Evolutionary conservation across 2,329 filamentous ascomycete species (phyloP).

Genomic region (Nemania serpens): DNA sequence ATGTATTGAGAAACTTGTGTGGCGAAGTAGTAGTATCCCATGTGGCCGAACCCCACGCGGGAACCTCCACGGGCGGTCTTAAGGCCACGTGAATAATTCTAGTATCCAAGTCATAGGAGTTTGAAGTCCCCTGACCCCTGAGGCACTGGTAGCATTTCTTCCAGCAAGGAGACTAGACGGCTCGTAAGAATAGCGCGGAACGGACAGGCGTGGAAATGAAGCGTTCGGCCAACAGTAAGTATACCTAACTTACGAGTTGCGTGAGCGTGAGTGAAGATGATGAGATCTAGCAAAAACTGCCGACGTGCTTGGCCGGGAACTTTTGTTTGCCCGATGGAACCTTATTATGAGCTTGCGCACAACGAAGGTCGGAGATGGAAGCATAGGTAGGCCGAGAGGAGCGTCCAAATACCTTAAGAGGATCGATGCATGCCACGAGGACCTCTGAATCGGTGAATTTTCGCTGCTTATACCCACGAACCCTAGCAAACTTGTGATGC

Average conservation of each 20-base stretch:
- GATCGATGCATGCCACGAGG: slow-evolving; percentile 5
- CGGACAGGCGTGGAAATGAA: too few relatives aligned
- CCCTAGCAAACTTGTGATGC: slow-evolving; percentile 4
- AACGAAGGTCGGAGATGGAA: neutral
- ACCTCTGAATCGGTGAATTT: slow-evolving; percentile 2
- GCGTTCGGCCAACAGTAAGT: too few relatives aligned
- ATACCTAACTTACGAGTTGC: too few relatives aligned
- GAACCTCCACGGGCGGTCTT: neutral
- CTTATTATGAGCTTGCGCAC: too few relatives aligned
- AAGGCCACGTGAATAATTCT: neutral
- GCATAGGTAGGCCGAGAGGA: neutral
- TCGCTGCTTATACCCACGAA: neutral
- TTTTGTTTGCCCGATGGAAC: too few relatives aligned
- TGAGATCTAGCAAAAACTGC: neutral
- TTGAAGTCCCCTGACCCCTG: neutral
- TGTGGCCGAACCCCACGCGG: neutral
- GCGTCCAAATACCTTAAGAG: neutral
- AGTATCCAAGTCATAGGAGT: neutral
- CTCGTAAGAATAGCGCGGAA: too few relatives aligned
- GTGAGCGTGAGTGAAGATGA: neutral
- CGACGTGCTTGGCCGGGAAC: neutral
- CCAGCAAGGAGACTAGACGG: neutral
- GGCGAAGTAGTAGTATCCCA: neutral
- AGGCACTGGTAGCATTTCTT: neutral
- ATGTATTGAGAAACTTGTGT: neutral